Conservation (phyloP, 2,329 filamentous ascomycete species). For the Aspergillus latus region DNA sequence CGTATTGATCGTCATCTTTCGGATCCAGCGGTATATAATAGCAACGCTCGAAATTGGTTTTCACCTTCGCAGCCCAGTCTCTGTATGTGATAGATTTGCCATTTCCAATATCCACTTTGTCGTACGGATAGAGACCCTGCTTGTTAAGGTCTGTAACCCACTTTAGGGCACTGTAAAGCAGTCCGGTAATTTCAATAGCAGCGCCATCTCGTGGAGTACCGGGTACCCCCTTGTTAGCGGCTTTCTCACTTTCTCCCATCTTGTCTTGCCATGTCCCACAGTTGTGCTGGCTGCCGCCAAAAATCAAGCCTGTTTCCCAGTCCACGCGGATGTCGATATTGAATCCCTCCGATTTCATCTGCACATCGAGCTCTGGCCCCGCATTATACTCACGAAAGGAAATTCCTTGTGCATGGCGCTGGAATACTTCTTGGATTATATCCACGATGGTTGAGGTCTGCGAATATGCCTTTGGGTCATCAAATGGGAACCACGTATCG, state of each 20-base stretch:
- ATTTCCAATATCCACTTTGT: constrained; percentile 67
- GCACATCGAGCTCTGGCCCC: constrained; percentile 79
- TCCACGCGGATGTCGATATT: constrained; percentile 88
- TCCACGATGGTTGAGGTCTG: constrained; percentile 79
- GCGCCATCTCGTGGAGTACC: constrained; percentile 96
- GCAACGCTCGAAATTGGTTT: constrained; percentile 83
- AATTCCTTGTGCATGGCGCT: constrained; percentile 86
- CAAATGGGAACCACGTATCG: constrained; percentile 84
- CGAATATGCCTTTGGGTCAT: constrained; percentile 84
- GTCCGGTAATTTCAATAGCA: constrained; percentile 89
- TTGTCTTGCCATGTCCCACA: constrained; percentile 99
- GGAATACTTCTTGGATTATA: constrained; percentile 87
- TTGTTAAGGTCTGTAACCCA: constrained; percentile 73
- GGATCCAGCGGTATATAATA: constrained; percentile 78
- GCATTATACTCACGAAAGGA: constrained; percentile 95
- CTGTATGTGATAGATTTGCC: constrained; percentile 66
- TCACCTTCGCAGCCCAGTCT: constrained; percentile 78
- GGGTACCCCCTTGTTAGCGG: constrained; percentile 87
- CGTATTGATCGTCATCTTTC: constrained; percentile 71
- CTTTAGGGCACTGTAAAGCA: constrained; percentile 82
- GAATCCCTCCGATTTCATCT: constrained; percentile 93
- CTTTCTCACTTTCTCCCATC: constrained; percentile 96
- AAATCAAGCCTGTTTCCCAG: constrained; percentile 87
- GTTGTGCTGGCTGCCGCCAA: constrained; percentile 90
- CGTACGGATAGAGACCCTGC: constrained; percentile 69